Evolutionary conservation across 495 filamentous ascomycete genomes (phyloP).

Genomic region (Pseudoneurospora amorphoporcata): DNA sequence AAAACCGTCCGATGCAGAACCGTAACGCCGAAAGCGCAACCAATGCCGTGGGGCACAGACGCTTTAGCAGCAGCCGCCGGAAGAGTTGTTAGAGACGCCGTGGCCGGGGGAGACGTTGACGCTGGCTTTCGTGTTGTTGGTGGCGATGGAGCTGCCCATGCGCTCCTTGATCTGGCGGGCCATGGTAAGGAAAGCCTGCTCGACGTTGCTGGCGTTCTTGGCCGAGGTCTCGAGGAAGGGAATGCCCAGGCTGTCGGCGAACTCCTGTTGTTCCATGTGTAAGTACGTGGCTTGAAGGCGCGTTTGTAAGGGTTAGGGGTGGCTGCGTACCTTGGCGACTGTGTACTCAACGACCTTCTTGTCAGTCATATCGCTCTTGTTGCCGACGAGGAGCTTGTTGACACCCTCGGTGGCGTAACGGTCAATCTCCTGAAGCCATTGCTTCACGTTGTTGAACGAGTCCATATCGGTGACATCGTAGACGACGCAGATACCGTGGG

Average conservation of each 20-base stretch:
- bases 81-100: conserved; percentile 84
- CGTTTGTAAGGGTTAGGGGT: not conserved
- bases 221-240: conserved; percentile 99
- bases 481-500: conserved; percentile 98
- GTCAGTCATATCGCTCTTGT: conserved; percentile 99
- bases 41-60: not conserved
- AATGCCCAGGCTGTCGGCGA: conserved; percentile 96
- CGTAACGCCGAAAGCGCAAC: conserved; percentile 14
- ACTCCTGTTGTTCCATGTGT: conserved; percentile 54
- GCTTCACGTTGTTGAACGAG: conserved; percentile 99
- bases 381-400: conserved; percentile 97
- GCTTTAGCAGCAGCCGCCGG: conserved; percentile 86
- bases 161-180: conserved; percentile 99
- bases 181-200: conserved; percentile 99
- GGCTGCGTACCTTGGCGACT: conserved; percentile 77
- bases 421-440: conserved; percentile 99
- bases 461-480: conserved; percentile 99
- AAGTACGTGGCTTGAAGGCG: conserved; percentile 1
- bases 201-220: conserved; percentile 98
- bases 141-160: conserved; percentile 90
- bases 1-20: conserved; percentile 22
- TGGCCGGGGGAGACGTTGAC: conserved; percentile 91
- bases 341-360: conserved; percentile 99
- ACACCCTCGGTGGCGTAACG: conserved; percentile 97
- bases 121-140: conserved; percentile 96